Base-by-base conservation (phyloP, 305 asterid species). In the Euphrasia arctica region DNA sequence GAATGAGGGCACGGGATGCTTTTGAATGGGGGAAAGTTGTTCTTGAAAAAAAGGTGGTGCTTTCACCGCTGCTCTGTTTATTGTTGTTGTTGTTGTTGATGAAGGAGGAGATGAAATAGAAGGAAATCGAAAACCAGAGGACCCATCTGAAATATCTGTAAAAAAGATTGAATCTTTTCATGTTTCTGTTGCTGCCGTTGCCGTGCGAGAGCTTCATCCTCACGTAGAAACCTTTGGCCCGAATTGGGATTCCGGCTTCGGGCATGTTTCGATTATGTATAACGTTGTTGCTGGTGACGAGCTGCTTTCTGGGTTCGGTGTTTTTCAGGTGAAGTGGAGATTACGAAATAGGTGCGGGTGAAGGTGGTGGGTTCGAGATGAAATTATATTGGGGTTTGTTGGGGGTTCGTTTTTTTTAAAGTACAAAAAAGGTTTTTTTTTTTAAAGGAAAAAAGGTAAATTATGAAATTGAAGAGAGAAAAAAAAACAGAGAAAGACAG, bases 1-100 rank as follows among this genome's bases (percentile, higher is more conserved):
- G 90, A 28, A 82, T 64, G 0, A 91, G 81, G 3, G 87, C 96
- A 41, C 82, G 90, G n/a, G 90, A 79, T 3, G 86, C 77, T 52
- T 78, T 78, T 4, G 82, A 58, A 3, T 28, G 77, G 12, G 80
- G 54, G 39, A 81, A 10, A 51, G 83, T 66, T 54, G 83, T 75
- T 72, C 59, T 71, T 3, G 91, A 73, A 9, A 82, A 60, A 9
- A 74, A 60, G 73, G 65, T 43, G 50, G 71, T 65, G 34, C 71
- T 65, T 18, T 18, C 22, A 18, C 22, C 22, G 22, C 22, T 18
- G 22, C 22, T 18, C 22, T 18, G 22, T 18, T 18, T 18, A 18
- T 18, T 84, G 39, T 71, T 79, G 14, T 70, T 25, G 13, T 18
- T 72, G 51, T 83, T 78, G 47, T 80, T 69, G 43, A 86, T 60